phyloP scores from a whole-genome alignment of 2,329 filamentous ascomycete genomes.

The Karstenula rhodostoma region DNA sequence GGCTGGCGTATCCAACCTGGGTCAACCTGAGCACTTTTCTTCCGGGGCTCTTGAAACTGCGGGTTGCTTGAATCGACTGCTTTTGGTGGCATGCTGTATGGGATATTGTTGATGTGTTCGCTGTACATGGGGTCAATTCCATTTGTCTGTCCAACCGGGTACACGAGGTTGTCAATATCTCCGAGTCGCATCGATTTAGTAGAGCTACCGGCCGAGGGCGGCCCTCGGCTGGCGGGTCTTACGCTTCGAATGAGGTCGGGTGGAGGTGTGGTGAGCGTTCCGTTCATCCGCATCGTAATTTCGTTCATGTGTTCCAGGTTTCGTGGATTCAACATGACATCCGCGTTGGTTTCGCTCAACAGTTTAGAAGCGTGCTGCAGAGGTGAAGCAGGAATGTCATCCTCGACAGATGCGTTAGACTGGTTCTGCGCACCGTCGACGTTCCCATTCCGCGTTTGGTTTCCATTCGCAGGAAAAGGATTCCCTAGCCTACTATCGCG shows the following conservation, averaged over 20 bases:
- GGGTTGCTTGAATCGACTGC: constrained; percentile 60
- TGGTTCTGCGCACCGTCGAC: constrained; percentile 51
- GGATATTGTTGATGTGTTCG: constrained; percentile 93
- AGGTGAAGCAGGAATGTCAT: constrained; percentile 72
- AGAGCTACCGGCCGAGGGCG: constrained; percentile 58
- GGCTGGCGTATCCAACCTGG: constrained; percentile 74
- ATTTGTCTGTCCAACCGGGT: constrained; percentile 88
- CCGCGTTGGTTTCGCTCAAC: constrained; percentile 70
- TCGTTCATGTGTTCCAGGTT: constrained; percentile 72
- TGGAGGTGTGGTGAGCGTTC: constrained; percentile 64
- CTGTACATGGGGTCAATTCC: constrained; percentile 95
- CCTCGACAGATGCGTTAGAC: constrained; percentile 57
- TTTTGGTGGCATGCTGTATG: constrained; percentile 79
- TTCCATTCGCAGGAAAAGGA: constrained; percentile 47
- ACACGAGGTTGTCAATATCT: constrained; percentile 78
- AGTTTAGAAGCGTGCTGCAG: constrained; percentile 73
- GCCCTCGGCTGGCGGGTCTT: constrained; percentile 55
- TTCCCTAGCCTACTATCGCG: constrained; percentile 65
- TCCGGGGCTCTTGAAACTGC: constrained; percentile 61
- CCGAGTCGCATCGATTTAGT: constrained; percentile 62
- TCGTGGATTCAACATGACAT: constrained; percentile 69
- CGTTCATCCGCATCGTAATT: constrained; percentile 62
- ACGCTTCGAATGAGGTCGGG: constrained; percentile 61
- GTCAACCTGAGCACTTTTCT: constrained; percentile 68
- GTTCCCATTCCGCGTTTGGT: constrained; percentile 53